Evolutionary conservation across 495 filamentous ascomycete species (phyloP), one percentile per base, ranked within the genome.

Genomic region (Xylaria curta): DNA sequence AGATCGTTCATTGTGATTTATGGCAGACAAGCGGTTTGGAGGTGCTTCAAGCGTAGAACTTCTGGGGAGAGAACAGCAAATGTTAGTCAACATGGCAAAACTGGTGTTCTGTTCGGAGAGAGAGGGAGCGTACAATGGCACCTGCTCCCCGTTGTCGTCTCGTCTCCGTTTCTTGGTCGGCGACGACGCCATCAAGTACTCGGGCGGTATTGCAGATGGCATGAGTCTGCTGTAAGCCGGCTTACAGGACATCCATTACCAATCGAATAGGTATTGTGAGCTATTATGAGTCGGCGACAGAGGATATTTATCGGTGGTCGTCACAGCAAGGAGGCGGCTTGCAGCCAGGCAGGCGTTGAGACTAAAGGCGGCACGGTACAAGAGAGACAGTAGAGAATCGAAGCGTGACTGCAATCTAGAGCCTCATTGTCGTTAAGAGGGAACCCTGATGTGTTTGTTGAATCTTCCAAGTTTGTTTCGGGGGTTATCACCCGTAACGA

Each of bases 81-180:
- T 49, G 56, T 74, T 69, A 78, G 59, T 53, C 63, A 64, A 72
- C 72, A 36, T 49, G 38, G 17, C 69, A 66, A 46, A 62, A 49
- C 66, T 66, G 60, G 44, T 72, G 19, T 54, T 68, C 24, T 72
- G 19, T 54, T 68, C 24, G 17, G 42, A 15, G 24, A 24, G 49
- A 49, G 40, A n/a, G 60, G 40, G 31, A 28, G 33, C 75, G 72
- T 82, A 82, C 79, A 82, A 73, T 74, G 75, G 70, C 49, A 76
- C 28, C 66, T 81, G 81, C 62, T 73, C 66, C 68, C 46, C 70
- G 69, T 68, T 56, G 63, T 83, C 82, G 40, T 84, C 82, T 69
- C 81, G 81, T 69, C 79, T 81, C 70, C 83, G 76, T 75, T 85
- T 85, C 76, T 77, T 84, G 69, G 72, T 70, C 59, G 73, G 66